A percentile compares a stretch with the other conserved stretches of the same genome.
phyloP scores from a whole-genome alignment of 495 filamentous ascomycete genomes.

The Daldinia bambusicola region DNA sequence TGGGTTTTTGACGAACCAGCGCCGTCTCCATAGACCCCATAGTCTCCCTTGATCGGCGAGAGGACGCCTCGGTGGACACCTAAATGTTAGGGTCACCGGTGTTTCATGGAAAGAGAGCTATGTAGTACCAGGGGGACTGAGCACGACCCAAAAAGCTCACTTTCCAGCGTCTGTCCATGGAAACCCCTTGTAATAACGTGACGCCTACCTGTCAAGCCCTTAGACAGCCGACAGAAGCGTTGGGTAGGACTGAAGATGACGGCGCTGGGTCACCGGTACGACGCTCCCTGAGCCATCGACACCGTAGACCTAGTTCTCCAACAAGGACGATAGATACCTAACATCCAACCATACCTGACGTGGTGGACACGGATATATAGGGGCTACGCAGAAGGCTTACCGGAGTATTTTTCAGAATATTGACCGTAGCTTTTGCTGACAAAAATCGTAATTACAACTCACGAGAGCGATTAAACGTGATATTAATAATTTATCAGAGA shows the following conservation, averaged over 20 bases:
- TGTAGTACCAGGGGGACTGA: conserved; percentile 23
- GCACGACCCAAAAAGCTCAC: conserved; percentile 18
- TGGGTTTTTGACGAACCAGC: conserved; percentile 3
- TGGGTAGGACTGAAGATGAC: conserved; percentile 23
- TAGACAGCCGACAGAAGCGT: conserved; percentile 21
- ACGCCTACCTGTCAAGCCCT: conserved; percentile 32
- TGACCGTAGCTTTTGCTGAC: conserved; percentile 14
- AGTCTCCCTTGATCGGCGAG: conserved; percentile 42
- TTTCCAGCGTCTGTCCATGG: conserved; percentile 20
- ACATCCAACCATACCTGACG: conserved; percentile 9
- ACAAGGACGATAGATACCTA: conserved; percentile 13
- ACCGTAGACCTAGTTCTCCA: conserved; percentile 6
- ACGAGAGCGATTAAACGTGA: conserved; percentile 1
- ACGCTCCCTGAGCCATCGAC: conserved; percentile 13
- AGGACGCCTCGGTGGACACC: conserved; percentile 19
- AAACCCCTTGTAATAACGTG: conserved; percentile 34
- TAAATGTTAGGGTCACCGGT: conserved; percentile 33
- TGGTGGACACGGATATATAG: conserved; percentile 22
- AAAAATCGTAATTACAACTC: conserved; percentile 5
- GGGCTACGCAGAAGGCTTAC: conserved; percentile 23
- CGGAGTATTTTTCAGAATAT: conserved; percentile 12
- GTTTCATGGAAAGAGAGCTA: conserved; percentile 32
- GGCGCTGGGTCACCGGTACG: conserved; percentile 13
- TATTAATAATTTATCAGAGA: not conserved
- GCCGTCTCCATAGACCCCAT: conserved; percentile 24